These are phyloP conservation scores for Aethionema arabicum DNA, from an alignment of 345 rosid species.

Conservation along the genomic window DNA sequence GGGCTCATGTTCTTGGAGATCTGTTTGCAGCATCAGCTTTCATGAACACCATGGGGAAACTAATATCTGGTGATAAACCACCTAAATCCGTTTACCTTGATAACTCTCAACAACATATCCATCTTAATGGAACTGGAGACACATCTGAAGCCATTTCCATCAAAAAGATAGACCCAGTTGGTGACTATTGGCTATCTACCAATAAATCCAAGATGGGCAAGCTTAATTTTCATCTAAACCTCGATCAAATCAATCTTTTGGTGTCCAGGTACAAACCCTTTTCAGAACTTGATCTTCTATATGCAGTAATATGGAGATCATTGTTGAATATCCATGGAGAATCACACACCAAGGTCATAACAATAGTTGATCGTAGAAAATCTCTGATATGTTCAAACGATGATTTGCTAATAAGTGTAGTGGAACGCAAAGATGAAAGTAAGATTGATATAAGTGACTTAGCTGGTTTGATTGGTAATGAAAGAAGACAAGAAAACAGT, in stretches of 20 bases:
- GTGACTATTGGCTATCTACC: conserved; percentile 48
- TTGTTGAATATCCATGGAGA: conserved; percentile 42
- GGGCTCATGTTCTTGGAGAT: conserved; percentile 88
- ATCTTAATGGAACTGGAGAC: neutral
- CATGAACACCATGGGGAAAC: conserved; percentile 48
- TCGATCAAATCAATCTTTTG: conserved; percentile 39
- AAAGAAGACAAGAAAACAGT: conserved; percentile 26
- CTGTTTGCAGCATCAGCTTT: conserved; percentile 52
- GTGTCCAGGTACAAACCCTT: conserved; percentile 17
- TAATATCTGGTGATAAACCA: conserved; percentile 36
- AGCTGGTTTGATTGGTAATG: conserved; percentile 39
- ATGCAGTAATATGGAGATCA: conserved; percentile 63
- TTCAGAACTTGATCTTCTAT: conserved; percentile 40
- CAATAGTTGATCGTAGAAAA: conserved; percentile 37
- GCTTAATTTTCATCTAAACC: conserved; percentile 33
- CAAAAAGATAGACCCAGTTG: conserved; percentile 50
- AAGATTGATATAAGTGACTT: conserved; percentile 38
- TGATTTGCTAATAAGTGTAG: conserved; percentile 42
- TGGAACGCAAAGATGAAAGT: conserved; percentile 26
- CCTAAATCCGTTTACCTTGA: conserved; percentile 22
- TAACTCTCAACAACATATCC: neutral
- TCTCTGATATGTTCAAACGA: conserved; percentile 33
- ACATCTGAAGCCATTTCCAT: conserved; percentile 29
- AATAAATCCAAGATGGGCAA: conserved; percentile 40
- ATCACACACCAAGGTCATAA: conserved; percentile 36